Percentiles rank a stretch among this genome's conserved stretches.
phyloP scores from a whole-genome alignment of 257 asterid genomes.

The Nicotiana knightiana region DNA sequence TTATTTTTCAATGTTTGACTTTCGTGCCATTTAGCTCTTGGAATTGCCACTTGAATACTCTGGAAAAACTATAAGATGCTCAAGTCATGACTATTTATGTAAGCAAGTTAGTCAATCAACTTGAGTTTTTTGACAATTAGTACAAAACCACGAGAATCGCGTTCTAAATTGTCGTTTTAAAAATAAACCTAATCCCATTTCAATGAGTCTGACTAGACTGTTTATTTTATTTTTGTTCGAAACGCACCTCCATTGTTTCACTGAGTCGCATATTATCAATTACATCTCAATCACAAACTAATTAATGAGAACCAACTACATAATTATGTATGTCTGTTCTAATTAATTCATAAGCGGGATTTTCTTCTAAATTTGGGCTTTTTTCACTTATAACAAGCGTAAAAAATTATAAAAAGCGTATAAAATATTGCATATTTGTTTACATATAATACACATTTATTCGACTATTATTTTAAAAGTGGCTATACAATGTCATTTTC shows the following conservation, averaged over 20 bases:
- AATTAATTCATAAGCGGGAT: too few species aligned
- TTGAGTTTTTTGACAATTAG: background rate
- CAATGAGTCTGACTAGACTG: too few species aligned
- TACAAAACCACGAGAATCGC: background rate
- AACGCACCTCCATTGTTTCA: background rate
- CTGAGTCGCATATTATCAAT: background rate
- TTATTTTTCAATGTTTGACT: background rate
- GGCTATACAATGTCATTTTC: too few species aligned
- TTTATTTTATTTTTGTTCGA: too few species aligned
- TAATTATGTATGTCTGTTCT: too few species aligned
- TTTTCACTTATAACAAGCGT: too few species aligned
- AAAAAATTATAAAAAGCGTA: too few species aligned
- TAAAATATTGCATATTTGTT: too few species aligned
- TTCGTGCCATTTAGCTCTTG: background rate
- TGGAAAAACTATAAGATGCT: background rate
- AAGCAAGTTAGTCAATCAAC: background rate
- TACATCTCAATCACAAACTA: background rate
- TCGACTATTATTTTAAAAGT: too few species aligned
- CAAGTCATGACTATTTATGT: background rate
- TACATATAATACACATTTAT: too few species aligned
- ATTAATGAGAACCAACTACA: too few species aligned
- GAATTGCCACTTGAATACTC: background rate
- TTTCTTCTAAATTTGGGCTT: too few species aligned
- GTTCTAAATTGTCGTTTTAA: background rate
- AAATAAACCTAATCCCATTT: background rate